Base-by-base conservation (phyloP, 768 basidiomycete species). In the Lentinula guzmanii region DNA sequence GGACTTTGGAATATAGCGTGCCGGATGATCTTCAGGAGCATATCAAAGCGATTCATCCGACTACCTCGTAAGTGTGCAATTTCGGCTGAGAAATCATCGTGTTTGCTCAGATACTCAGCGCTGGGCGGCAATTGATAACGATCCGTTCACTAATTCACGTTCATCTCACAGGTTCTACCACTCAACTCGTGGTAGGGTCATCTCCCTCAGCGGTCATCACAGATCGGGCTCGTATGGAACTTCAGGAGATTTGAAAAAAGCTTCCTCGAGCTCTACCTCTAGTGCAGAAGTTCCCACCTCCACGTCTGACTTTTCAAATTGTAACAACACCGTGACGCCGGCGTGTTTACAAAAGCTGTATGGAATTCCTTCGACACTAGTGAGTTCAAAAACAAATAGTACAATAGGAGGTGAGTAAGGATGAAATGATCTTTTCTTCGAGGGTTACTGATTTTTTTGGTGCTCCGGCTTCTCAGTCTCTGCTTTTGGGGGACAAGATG, bases 271-370 rank as follows among this genome's bases (percentile, higher is more conserved):
- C 31, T 31, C 51, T 24, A 21, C 53, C 3, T 43, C 56, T 3
- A 24, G 8, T 7, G 39, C 43, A 50, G n/a, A 4, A 21, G 8
- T 34, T 13, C 33, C 39, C 35, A 15, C 41, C 34, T 31, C 39
- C 41, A 51, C 58, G 34, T 43, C n/a, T 8, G 8, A 5, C 2
- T 46, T 39, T 28, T 34, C 48, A 16, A 66, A 62, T 16, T 33
- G 33, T 59, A 60, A 65, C 46, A 21, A 60, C 43, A 66, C 65
- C 1, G 65, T 72, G n/a, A 70, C 69, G 10, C 70, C 70, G 1
- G 58, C 68, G 2, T 72, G 71, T 52, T 58, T 72, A 4, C 70
- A 70, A 59, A 65, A 53, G 16, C 58, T 72, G 35, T 72, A 72
- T 67, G 59, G 66, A 13, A 64, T 71, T 58, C 70, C 71, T 28